Conservation (phyloP, 108 stramenopile genomes). For the Stephanodiscus triporus region DNA sequence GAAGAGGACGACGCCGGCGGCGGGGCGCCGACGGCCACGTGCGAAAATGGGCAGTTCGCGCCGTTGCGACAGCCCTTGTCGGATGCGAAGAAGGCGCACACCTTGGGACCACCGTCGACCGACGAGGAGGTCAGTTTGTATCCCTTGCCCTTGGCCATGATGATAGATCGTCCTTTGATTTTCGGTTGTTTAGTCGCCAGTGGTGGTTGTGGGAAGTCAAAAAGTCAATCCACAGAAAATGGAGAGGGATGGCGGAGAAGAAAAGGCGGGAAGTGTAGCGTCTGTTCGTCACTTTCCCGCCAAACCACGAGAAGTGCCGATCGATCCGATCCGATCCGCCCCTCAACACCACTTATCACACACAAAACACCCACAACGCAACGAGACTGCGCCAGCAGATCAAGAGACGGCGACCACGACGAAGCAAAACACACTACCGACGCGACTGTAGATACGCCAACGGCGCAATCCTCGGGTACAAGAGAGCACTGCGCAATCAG, state of each 20-base stretch:
- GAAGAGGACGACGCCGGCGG: neutral
- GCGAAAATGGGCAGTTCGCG: conserved; percentile 80
- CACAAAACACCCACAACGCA: no score
- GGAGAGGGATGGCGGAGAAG: no score
- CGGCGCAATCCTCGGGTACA: conserved; percentile 98
- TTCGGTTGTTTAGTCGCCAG: no score
- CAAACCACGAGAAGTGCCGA: no score
- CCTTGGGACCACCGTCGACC: conserved; percentile 42
- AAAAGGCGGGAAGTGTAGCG: no score
- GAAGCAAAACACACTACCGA: conserved; percentile 62
- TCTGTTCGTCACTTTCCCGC: no score
- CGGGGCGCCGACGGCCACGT: conserved; percentile 41
- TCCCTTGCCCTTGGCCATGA: conserved; percentile 59
- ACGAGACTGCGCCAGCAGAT: no score
- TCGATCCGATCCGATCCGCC: no score
- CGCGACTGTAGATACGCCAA: conserved; percentile 95
- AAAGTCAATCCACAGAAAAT: no score
- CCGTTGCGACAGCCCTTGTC: conserved; percentile 83
- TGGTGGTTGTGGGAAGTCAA: no score
- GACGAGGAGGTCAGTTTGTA: conserved; percentile 72
- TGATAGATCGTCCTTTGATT: conserved; percentile 7
- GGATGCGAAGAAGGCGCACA: conserved; percentile 79
- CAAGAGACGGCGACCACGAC: conserved; percentile 50
- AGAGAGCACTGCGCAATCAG: conserved; percentile 96
- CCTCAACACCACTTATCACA: no score